These are phyloP conservation scores for Nakataea oryzae DNA, from an alignment of 2,329 filamentous ascomycete genomes.

Conservation along the genomic window DNA sequence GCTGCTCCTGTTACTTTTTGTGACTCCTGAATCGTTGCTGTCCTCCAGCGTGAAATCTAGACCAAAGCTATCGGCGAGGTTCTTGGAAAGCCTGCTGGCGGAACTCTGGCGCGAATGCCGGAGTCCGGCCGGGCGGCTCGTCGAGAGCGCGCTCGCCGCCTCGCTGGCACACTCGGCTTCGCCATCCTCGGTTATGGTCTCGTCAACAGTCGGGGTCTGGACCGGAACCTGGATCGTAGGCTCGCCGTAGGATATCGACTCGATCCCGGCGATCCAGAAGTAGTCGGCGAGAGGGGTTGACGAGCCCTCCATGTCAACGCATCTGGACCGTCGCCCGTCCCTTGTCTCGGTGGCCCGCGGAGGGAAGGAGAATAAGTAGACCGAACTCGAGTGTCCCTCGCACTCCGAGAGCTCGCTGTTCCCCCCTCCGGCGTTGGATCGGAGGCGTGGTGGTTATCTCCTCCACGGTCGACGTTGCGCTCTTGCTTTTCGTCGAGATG, in stretches of 20 bases:
- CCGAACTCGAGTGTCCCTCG: background rate
- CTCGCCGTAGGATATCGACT: constrained; percentile 56
- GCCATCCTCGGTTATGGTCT: constrained; percentile 53
- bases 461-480: background rate
- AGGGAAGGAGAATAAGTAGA: background rate
- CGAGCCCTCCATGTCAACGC: constrained; percentile 44
- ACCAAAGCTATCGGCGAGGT: constrained; percentile 32
- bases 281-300: constrained; percentile 61
- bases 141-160: constrained; percentile 18
- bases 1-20: constrained; percentile 54
- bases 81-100: constrained; percentile 44
- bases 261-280: constrained; percentile 66
- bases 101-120: constrained; percentile 54
- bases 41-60: constrained; percentile 46
- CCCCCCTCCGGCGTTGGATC: background rate
- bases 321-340: background rate
- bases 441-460: background rate
- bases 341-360: background rate
- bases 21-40: constrained; percentile 25
- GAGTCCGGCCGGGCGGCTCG: constrained; percentile 22
- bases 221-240: constrained; percentile 26
- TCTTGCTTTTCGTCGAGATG: background rate
- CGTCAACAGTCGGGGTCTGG: constrained; percentile 34
- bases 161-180: constrained; percentile 37
- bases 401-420: background rate